Conservation (phyloP, 1,284 basidiomycete species). For the Apiotrichum porosum region DNA sequence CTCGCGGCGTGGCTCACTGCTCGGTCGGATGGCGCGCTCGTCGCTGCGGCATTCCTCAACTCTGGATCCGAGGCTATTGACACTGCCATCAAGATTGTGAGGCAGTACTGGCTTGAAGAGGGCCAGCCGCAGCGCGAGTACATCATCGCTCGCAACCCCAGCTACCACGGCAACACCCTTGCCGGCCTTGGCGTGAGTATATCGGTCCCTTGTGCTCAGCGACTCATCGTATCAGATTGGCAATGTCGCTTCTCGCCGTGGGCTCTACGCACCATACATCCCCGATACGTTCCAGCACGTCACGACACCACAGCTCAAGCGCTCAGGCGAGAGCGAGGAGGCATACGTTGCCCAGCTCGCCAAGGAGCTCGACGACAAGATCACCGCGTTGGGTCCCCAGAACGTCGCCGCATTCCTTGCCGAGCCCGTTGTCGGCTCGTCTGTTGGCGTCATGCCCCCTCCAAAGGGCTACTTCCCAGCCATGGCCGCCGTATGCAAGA, state of each 20-base stretch:
- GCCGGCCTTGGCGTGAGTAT: constrained; percentile 40
- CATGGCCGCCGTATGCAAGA: constrained; percentile 76
- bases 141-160: constrained; percentile 71
- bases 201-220: too few relatives aligned
- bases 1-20: constrained; percentile 21
- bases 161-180: constrained; percentile 80
- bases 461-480: constrained; percentile 51
- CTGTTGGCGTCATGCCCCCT: constrained; percentile 56
- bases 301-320: constrained; percentile 66
- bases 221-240: too few relatives aligned
- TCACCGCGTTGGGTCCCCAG: constrained; percentile 69
- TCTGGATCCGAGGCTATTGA: constrained; percentile 36
- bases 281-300: constrained; percentile 28
- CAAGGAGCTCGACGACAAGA: constrained; percentile 76
- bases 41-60: constrained; percentile 29
- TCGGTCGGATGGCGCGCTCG: constrained; percentile 21
- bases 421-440: constrained; percentile 61
- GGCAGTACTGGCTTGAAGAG: constrained; percentile 55
- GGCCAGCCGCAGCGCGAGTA: constrained; percentile 65
- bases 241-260: constrained; percentile 21
- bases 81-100: constrained; percentile 28
- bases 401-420: constrained; percentile 55
- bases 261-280: constrained; percentile 57
- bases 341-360: constrained; percentile 69
- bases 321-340: constrained; percentile 66